Evolutionary conservation across 2,329 filamentous ascomycete species (phyloP), one percentile per base, ranked within the genome.

Genomic region (Talaromyces sp.): DNA sequence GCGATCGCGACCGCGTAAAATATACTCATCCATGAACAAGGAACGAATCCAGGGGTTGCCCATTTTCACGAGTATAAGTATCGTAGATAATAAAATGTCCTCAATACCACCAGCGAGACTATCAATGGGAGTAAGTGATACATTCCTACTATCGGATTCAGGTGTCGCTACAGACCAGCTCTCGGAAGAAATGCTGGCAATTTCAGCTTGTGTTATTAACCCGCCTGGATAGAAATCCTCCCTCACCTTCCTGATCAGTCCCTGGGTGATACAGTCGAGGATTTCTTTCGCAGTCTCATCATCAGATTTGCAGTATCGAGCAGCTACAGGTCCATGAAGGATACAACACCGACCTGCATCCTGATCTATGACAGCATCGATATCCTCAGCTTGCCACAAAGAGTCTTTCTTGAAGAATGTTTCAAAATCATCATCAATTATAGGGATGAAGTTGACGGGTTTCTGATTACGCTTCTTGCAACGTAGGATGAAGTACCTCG

Each of bases 321-420:
- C 95, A 62, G 95, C 91, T 81, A 93, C 93, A 6, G 95, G 95
- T n/a, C 95, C 95, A 77, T 99, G 95, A 43, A 99, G 83, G 75
- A 99, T 97, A 82, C 93, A 97, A 52, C 93, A 96, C 75, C 95
- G 88, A 68, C 92, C 93, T 65, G 99, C 95, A 75, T 99, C 95
- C 79, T 98, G 94, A 71, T 85, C 94, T 67, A 97, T 93, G 65
- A 99, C 93, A 62, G 95, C 94, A 74, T 95, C 93, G 8, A 99
- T 84, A 73, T 99, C 95, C 80, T 99, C 95, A 0, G 94, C 97
- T 81, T 99, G 95, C 95, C 95, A 99, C 8, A 99, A 85, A 1
- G 95, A 98, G 78, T 99, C 95, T 83, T 99, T 99, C 88, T 99
- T 99, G 89, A 99, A 99, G 83, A 92, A 99, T 81, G 96, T 96